Conservation (phyloP, 2,329 filamentous ascomycete genomes). For the Emericellopsis atlantica region DNA sequence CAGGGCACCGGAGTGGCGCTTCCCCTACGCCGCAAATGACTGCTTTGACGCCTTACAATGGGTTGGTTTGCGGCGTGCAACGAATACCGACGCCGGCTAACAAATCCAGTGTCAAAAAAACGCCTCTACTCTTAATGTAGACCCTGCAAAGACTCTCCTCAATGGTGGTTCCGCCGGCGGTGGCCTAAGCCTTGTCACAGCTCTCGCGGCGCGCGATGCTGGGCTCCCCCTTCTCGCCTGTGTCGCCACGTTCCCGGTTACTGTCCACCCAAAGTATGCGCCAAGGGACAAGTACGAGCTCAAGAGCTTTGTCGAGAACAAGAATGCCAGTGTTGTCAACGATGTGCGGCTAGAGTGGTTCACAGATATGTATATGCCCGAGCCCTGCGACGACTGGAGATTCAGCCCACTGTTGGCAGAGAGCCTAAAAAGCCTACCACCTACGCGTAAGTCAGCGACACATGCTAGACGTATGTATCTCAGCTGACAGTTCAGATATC, state of each 20-base stretch:
- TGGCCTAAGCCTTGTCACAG: constrained; percentile 15
- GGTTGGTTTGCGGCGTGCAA: constrained; percentile 9
- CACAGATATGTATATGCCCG: constrained; percentile 17
- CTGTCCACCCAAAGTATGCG: constrained; percentile 22
- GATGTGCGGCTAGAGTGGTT: constrained; percentile 18
- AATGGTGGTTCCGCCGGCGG: constrained; percentile 21
- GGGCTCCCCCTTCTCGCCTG: constrained; percentile 14
- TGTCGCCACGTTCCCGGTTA: constrained; percentile 13
- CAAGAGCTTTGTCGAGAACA: constrained; percentile 19
- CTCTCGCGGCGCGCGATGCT: constrained; percentile 16
- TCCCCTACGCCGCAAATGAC: constrained; percentile 20
- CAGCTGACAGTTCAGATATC: constrained; percentile 13
- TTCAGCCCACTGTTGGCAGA: constrained; percentile 20
- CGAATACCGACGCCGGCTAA: background rate
- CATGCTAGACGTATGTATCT: background rate
- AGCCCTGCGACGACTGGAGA: constrained; percentile 11
- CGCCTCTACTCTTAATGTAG: constrained; percentile 12
- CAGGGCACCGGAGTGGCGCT: constrained; percentile 23
- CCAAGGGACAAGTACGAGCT: constrained; percentile 19
- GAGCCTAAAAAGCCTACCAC: constrained; percentile 16
- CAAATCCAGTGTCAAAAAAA: constrained; percentile 15
- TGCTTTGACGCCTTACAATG: constrained; percentile 22
- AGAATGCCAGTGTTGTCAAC: constrained; percentile 15
- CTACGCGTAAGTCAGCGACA: constrained; percentile 14
- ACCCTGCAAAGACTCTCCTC: constrained; percentile 20